Percentiles rank a stretch among this genome's conserved stretches.
These are phyloP conservation scores for Sungouiozyma ichnusensis DNA, from an alignment of 805 yeast species.

Conservation along the genomic window DNA sequence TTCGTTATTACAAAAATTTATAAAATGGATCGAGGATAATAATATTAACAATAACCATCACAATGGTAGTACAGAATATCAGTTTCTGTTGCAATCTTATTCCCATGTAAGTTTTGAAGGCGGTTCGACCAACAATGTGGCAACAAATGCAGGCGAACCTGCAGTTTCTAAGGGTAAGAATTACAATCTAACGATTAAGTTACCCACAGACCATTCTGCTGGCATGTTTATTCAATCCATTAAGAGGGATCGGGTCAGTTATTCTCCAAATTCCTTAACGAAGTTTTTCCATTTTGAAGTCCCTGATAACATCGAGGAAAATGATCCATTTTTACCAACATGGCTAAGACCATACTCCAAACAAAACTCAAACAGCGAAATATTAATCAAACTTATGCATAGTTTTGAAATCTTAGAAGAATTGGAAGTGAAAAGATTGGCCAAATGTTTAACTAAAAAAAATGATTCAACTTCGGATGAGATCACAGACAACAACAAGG, in stretches of 20 bases:
- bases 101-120: background rate
- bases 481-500: background rate
- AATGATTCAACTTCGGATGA: background rate
- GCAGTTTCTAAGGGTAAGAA: constrained; percentile 2
- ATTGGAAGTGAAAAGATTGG: constrained; percentile 23
- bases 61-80: background rate
- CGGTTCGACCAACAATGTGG: background rate
- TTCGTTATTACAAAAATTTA: constrained; percentile 17
- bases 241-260: constrained; percentile 24
- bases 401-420: constrained; percentile 31
- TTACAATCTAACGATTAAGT: constrained; percentile 15
- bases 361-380: constrained; percentile 11
- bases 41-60: background rate
- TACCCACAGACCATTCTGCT: constrained; percentile 12
- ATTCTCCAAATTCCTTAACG: constrained; percentile 25
- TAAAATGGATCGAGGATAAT: background rate
- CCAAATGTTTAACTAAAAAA: constrained; percentile 15
- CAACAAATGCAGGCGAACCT: no score
- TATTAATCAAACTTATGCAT: constrained; percentile 20
- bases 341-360: constrained; percentile 22
- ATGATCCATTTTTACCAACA: constrained; percentile 21
- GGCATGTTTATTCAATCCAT: constrained; percentile 24
- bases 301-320: constrained; percentile 13
- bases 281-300: constrained; percentile 23
- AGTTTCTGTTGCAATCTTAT: background rate